Percentiles rank a stretch among this genome's conserved stretches.
phyloP scores from a whole-genome alignment of 2,329 filamentous ascomycete species.

The Xylariales sp. region DNA sequence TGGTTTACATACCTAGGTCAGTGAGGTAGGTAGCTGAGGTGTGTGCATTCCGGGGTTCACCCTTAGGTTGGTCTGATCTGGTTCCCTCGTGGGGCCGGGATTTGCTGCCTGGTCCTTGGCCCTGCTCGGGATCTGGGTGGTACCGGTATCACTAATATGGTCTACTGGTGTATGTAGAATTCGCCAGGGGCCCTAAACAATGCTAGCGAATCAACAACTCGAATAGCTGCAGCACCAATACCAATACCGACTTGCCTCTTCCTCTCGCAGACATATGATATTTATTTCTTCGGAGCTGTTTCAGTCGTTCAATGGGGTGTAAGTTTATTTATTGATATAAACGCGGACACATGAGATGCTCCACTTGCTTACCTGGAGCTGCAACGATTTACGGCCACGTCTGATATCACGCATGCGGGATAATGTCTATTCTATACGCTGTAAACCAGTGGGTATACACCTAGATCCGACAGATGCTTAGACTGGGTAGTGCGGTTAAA shows the following conservation, averaged over 20 bases:
- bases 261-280: background rate
- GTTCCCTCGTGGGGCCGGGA: slow-evolving; percentile 30
- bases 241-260: background rate
- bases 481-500: background rate
- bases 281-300: background rate
- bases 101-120: slow-evolving; percentile 30
- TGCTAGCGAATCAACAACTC: slow-evolving; percentile 1
- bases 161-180: background rate
- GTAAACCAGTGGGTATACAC: slow-evolving; percentile 8
- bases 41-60: background rate
- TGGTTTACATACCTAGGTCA: slow-evolving; percentile 7
- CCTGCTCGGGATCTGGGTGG: slow-evolving; percentile 33
- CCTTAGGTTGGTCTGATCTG: slow-evolving; percentile 13
- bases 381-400: background rate
- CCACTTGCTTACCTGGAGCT: slow-evolving; percentile 26
- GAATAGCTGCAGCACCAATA: background rate
- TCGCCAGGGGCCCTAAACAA: slow-evolving; percentile 5
- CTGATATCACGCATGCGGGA: slow-evolving; percentile 14
- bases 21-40: slow-evolving; percentile 7
- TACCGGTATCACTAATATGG: background rate
- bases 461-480: background rate
- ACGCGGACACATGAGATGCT: slow-evolving; percentile 4
- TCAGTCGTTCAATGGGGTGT: background rate
- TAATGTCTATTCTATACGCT: background rate
- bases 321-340: background rate